Evolutionary conservation across 2,329 filamentous ascomycete species (phyloP), one percentile per base, ranked within the genome.

Genomic region (Colletotrichum aenigma): DNA sequence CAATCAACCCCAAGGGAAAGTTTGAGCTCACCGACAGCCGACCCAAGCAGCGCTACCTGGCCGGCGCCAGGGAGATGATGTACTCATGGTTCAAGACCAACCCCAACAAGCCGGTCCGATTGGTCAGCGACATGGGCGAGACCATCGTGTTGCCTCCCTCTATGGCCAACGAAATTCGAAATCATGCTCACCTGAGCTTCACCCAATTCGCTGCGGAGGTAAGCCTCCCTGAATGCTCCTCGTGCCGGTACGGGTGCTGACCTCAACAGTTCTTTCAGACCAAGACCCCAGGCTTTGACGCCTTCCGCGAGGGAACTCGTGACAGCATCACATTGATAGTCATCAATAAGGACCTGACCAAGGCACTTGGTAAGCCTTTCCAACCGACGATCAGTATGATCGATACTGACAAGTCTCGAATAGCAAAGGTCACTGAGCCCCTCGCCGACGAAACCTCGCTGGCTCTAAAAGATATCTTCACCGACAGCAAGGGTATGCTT

Each of bases 311-410:
- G 24, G 71, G 71, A 10, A 55, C n/a, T 9, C 48, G 61, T 6
- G 67, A 60, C 34, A 71, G 52, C 52, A 70, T 71, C 10, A 52
- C 28, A 8, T 12, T 66, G 12, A 26, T 36, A 2, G 71, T 74
- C 3, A 71, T 74, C 34, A 74, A 71, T 13, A 74, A 74, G 30
- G 67, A 74, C 21, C 48, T 74, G 7, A 74, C 71, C 3, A 74
- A 74, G 21, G 24, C 68, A 3, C 61, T 74, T 6, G 71, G 71
- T 71, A 9, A 24, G 66, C 6, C 10, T 61, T 6, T 21, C 36
- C 6, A 30, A 9, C 6, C 7, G 15, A 10, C 4, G 7, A 18
- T 28, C 2, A 6, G 6, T 7, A 7, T 12, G 6, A 10, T 7
- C n/a, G 28, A 34, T 1, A 30, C 26, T 30, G 3, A 69, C 13